These are phyloP conservation scores for Trichaptum fuscoviolaceum DNA, from an alignment of 768 basidiomycete genomes.

Conservation along the genomic window DNA sequence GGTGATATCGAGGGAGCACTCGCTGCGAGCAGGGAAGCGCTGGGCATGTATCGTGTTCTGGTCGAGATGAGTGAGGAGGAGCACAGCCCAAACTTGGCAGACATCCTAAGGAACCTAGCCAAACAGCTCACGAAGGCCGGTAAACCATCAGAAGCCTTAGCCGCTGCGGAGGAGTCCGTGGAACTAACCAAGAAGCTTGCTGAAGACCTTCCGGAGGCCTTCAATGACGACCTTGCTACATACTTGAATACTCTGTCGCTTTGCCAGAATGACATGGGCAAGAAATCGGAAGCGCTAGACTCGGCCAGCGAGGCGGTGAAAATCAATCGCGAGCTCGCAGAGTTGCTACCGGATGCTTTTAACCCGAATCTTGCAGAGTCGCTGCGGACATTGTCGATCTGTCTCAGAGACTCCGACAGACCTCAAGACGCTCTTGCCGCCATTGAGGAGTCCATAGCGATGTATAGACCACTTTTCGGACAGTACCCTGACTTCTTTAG, in stretches of 20 bases:
- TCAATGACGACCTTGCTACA: not conserved
- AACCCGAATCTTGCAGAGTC: slow-evolving; percentile 6
- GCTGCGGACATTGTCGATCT: slow-evolving; percentile 9
- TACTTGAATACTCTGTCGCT: slow-evolving; percentile 6
- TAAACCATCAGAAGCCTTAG: not conserved
- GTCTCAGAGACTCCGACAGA: slow-evolving; percentile 4
- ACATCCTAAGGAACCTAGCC: slow-evolving; percentile 3
- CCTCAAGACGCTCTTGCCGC: slow-evolving; percentile 10
- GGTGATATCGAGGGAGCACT: slow-evolving; percentile 10
- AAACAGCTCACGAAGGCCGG: not conserved
- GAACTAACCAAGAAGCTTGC: not conserved
- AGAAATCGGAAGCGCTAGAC: slow-evolving; percentile 7
- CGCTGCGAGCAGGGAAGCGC: slow-evolving; percentile 4
- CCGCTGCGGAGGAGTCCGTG: slow-evolving; percentile 2
- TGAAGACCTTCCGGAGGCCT: not conserved
- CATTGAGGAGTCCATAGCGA: not conserved
- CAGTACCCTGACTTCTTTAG: not conserved
- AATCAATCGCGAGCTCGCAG: not conserved
- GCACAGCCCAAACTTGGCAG: slow-evolving; percentile 3
- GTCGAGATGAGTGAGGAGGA: not conserved
- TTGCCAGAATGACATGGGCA: slow-evolving; percentile 1
- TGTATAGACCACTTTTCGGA: not conserved
- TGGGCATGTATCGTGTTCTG: not conserved
- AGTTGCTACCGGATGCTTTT: not conserved
- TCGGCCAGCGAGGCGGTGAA: not conserved